Percentiles rank a stretch among this genome's conserved stretches.
phyloP scores from a whole-genome alignment of 2,329 filamentous ascomycete species.

The Leptosphaerulina australis region DNA sequence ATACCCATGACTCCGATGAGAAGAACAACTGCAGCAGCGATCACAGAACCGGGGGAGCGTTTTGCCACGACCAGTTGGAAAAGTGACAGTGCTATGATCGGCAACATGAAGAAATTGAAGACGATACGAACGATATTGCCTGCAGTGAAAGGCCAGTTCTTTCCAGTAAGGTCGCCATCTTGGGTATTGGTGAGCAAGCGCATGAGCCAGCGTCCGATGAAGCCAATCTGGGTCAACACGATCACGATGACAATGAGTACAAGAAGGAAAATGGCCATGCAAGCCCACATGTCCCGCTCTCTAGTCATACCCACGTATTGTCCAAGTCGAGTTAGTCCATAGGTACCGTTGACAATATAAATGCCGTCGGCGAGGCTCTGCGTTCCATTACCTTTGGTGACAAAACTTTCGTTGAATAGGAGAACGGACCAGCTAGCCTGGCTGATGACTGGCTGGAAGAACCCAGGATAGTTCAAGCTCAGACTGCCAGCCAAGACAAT shows the following conservation, averaged over 20 bases:
- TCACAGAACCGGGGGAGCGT: slow-evolving; percentile 70
- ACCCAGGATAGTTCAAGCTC: slow-evolving; percentile 88
- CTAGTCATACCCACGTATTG: slow-evolving; percentile 82
- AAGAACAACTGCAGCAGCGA: slow-evolving; percentile 76
- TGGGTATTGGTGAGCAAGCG: slow-evolving; percentile 72
- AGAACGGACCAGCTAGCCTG: slow-evolving; percentile 86
- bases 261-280: slow-evolving; percentile 89
- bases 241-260: slow-evolving; percentile 73
- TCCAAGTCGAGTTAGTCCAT: slow-evolving; percentile 78
- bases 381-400: slow-evolving; percentile 69
- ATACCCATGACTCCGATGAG: slow-evolving; percentile 75
- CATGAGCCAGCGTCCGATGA: slow-evolving; percentile 76
- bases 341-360: slow-evolving; percentile 78
- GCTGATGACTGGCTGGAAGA: slow-evolving; percentile 89
- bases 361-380: slow-evolving; percentile 79
- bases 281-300: slow-evolving; percentile 84
- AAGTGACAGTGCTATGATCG: slow-evolving; percentile 82
- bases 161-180: slow-evolving; percentile 86
- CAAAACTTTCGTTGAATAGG: slow-evolving; percentile 91
- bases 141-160: slow-evolving; percentile 81
- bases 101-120: slow-evolving; percentile 90
- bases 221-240: slow-evolving; percentile 75
- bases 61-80: slow-evolving; percentile 85
- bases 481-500: slow-evolving; percentile 85
- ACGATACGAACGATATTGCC: slow-evolving; percentile 73